Evolutionary conservation across 2,329 filamentous ascomycete species (phyloP).

Genomic region (Epichloe typhina): DNA sequence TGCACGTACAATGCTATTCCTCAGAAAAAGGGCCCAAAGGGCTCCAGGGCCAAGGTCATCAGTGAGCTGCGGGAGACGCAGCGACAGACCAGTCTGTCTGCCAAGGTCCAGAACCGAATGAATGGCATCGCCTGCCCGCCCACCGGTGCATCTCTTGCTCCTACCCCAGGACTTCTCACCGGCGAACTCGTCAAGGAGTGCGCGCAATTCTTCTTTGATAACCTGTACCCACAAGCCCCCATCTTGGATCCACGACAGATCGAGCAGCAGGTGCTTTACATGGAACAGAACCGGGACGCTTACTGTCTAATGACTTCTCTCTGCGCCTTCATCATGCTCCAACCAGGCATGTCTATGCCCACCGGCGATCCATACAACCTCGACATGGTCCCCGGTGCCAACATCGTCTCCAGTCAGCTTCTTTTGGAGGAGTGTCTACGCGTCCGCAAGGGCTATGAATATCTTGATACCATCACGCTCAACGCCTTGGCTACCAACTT

Average conservation of each 20-base stretch:
- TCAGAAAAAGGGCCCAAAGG: constrained; percentile 66
- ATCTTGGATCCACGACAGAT: constrained; percentile 46
- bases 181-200: constrained; percentile 52
- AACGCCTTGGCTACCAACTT: constrained; percentile 60
- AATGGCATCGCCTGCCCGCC: constrained; percentile 39
- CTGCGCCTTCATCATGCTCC: constrained; percentile 55
- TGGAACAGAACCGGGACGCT: constrained; percentile 48
- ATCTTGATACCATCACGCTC: constrained; percentile 40
- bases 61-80: constrained; percentile 59
- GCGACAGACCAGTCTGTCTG: constrained; percentile 49
- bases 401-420: constrained; percentile 50
- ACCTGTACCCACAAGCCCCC: constrained; percentile 52
- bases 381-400: constrained; percentile 43
- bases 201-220: constrained; percentile 53
- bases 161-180: constrained; percentile 47
- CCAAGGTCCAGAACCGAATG: constrained; percentile 46
- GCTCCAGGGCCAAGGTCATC: constrained; percentile 61
- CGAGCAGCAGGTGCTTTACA: constrained; percentile 44
- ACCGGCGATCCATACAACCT: constrained; percentile 41
- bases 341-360: constrained; percentile 52
- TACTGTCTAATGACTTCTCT: constrained; percentile 54
- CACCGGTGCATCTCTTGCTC: constrained; percentile 33
- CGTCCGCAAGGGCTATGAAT: constrained; percentile 51
- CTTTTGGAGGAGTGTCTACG: constrained; percentile 54
- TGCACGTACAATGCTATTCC: constrained; percentile 66